Conservation (phyloP, 305 asterid species). For the Ruellia speciosa region DNA sequence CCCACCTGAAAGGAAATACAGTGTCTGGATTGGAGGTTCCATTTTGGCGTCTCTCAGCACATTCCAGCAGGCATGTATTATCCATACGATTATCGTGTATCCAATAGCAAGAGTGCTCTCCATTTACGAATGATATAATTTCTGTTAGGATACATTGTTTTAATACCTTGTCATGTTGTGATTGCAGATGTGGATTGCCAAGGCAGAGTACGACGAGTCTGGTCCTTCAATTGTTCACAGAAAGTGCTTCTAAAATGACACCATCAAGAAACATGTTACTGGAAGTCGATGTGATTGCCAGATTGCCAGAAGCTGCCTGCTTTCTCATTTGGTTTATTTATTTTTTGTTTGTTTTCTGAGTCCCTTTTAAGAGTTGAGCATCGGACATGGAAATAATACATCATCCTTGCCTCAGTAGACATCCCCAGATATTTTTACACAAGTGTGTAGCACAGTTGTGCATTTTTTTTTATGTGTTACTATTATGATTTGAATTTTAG, state of each 20-base stretch:
- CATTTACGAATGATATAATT: conserved; percentile 64
- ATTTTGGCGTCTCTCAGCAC: conserved; percentile 13
- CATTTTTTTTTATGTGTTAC: neutral
- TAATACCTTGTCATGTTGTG: conserved; percentile 3
- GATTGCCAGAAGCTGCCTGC: conserved; percentile 21
- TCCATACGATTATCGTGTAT: too few species aligned
- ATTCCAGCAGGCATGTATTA: conserved; percentile 4
- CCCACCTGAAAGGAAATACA: conserved; percentile 10
- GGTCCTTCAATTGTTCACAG: conserved; percentile 71
- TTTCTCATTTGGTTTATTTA: conserved; percentile 22
- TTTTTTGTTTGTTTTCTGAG: conserved; percentile 19
- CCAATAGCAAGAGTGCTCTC: conserved; percentile 31
- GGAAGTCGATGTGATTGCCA: too few species aligned
- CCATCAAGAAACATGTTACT: conserved; percentile 19
- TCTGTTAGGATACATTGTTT: conserved; percentile 50
- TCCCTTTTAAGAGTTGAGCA: conserved; percentile 27
- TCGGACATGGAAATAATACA: conserved; percentile 27
- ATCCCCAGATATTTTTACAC: conserved; percentile 18
- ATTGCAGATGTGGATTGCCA: conserved; percentile 72
- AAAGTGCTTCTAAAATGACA: conserved; percentile 49
- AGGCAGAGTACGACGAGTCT: conserved; percentile 60
- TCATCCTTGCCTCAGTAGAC: conserved; percentile 15
- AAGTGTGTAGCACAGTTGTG: conserved; percentile 36
- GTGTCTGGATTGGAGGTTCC: conserved; percentile 12
- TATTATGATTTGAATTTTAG: conserved; percentile 27